phyloP scores from a whole-genome alignment of 2,329 filamentous ascomycete species.

The Cladosporium sp. region DNA sequence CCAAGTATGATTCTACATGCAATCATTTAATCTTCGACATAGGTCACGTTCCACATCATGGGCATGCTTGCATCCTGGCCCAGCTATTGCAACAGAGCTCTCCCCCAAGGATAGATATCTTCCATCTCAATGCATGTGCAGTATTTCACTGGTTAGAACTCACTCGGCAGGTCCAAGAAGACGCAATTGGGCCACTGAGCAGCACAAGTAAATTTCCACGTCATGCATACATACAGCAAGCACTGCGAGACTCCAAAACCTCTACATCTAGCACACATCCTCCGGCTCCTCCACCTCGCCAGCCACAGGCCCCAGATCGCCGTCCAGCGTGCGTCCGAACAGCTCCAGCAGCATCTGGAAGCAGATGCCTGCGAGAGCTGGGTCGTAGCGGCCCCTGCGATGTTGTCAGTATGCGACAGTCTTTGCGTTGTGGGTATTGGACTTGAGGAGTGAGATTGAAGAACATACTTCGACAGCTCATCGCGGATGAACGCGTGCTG shows the following conservation, averaged over 20 bases:
- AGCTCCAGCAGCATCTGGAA: constrained; percentile 88
- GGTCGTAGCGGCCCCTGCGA: constrained; percentile 84
- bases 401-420: constrained; percentile 36
- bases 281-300: constrained; percentile 48
- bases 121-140: too few species aligned
- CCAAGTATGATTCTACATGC: too few species aligned
- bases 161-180: neutral
- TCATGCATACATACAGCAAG: neutral
- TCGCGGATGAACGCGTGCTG: constrained; percentile 95
- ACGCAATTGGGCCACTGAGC: neutral
- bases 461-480: constrained; percentile 60
- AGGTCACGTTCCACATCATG: too few species aligned
- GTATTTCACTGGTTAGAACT: too few species aligned
- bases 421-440: too few species aligned
- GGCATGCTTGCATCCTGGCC: too few species aligned
- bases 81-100: too few species aligned
- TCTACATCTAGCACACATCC: constrained; percentile 38
- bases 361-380: constrained; percentile 81
- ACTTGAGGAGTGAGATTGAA: neutral
- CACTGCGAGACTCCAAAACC: neutral
- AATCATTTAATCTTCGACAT: too few species aligned
- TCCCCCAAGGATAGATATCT: too few species aligned
- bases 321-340: constrained; percentile 75
- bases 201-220: neutral
- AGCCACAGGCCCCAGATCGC: constrained; percentile 72